These are phyloP conservation scores for Candida anutae DNA, from an alignment of 1,139 yeast species.

Conservation along the genomic window DNA sequence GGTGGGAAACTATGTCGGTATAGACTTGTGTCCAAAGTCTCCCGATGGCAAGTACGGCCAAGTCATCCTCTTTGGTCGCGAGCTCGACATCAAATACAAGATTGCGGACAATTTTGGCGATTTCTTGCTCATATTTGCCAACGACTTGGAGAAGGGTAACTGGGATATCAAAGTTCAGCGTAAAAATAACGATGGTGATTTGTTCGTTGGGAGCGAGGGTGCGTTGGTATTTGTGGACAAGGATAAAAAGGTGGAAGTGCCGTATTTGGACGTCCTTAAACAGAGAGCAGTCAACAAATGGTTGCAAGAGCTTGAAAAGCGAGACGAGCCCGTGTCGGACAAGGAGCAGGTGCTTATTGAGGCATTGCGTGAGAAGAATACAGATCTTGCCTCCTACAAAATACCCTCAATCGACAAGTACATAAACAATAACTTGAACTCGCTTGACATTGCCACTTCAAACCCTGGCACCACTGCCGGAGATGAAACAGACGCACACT, in stretches of 20 bases:
- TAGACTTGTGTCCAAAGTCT: constrained; percentile 66
- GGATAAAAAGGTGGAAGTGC: constrained; percentile 36
- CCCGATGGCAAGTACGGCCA: constrained; percentile 76
- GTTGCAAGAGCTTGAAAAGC: constrained; percentile 16
- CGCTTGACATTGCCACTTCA: constrained; percentile 8
- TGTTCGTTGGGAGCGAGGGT: constrained; percentile 58
- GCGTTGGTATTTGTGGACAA: constrained; percentile 60
- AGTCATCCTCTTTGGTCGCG: constrained; percentile 82
- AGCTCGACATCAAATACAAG: constrained; percentile 74
- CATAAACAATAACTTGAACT: constrained; percentile 19
- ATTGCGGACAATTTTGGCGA: constrained; percentile 83
- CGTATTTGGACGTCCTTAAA: constrained; percentile 59
- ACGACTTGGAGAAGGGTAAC: constrained; percentile 73
- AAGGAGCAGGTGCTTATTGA: constrained; percentile 15
- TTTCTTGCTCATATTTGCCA: constrained; percentile 70
- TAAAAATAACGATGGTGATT: constrained; percentile 39
- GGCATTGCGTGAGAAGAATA: constrained; percentile 15
- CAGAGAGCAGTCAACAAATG: constrained; percentile 24
- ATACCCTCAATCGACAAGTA: constrained; percentile 20
- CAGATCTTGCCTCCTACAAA: constrained; percentile 7
- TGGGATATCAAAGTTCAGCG: constrained; percentile 56
- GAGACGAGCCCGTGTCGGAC: constrained; percentile 3
- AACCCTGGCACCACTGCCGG: too few relatives aligned
- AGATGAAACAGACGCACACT: too few relatives aligned
- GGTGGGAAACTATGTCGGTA: constrained; percentile 83